Conservation (phyloP, 352 stramenopile genomes). For the Thraustochytrium sp. region DNA sequence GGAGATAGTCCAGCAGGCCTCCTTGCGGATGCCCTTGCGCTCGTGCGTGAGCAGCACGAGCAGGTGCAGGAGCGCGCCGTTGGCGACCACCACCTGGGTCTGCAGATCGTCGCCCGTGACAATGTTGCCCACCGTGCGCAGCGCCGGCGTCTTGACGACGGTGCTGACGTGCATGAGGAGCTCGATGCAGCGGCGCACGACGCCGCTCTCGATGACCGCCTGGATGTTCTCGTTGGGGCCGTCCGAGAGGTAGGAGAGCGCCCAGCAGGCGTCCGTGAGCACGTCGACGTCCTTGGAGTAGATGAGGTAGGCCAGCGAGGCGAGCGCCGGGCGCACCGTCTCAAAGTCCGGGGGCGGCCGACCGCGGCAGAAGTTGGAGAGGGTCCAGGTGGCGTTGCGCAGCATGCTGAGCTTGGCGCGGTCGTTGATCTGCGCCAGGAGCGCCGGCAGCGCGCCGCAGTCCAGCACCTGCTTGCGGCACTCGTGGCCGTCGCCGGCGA, state of each 20-base stretch:
- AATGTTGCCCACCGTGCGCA: conserved; percentile 97
- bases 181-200: conserved; percentile 92
- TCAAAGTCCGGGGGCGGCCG: conserved; percentile 92
- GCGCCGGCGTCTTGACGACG: conserved; percentile 89
- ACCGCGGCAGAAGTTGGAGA: conserved; percentile 96
- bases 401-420: conserved; percentile 91
- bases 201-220: conserved; percentile 92
- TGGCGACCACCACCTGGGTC: conserved; percentile 98
- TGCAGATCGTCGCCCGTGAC: conserved; percentile 98
- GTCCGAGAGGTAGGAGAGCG: conserved; percentile 95
- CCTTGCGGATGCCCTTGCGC: conserved; percentile 98
- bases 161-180: conserved; percentile 83
- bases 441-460: conserved; percentile 77
- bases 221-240: conserved; percentile 98
- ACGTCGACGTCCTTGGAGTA: conserved; percentile 96
- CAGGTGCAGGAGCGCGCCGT: conserved; percentile 91
- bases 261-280: conserved; percentile 98
- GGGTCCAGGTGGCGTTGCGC: conserved; percentile 96
- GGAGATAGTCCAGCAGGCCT: conserved; percentile 98
- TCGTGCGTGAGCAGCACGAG: conserved; percentile 81
- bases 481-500: conserved; percentile 93
- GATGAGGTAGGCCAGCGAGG: conserved; percentile 91
- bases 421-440: conserved; percentile 89
- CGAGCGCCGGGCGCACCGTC: conserved; percentile 84
- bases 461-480: conserved; percentile 92